These are phyloP conservation scores for Serendipita sp. DNA, from an alignment of 768 basidiomycete species.

Conservation along the genomic window DNA sequence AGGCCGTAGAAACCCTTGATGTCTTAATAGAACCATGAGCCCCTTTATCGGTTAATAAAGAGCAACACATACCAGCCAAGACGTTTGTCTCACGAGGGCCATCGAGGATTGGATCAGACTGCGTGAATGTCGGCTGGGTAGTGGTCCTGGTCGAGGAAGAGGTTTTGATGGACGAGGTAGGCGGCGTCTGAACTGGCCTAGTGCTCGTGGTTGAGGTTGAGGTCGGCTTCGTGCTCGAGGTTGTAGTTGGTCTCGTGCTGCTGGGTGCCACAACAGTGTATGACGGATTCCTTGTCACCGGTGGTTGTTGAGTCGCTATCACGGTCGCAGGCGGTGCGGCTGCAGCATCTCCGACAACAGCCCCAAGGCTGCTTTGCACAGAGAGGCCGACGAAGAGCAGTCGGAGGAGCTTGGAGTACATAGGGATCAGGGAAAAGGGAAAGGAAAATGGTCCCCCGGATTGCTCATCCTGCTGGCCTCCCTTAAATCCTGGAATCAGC, in stretches of 20 bases:
- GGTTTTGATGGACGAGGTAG: neutral
- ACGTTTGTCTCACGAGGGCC: conserved; percentile 1
- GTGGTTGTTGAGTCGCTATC: neutral
- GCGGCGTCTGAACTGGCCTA: neutral
- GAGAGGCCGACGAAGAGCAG: neutral
- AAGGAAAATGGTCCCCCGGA: neutral
- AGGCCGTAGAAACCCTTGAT: conserved; percentile 6
- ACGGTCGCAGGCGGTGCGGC: neutral
- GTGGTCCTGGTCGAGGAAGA: neutral
- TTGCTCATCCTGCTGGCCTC: no score
- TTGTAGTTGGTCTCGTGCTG: neutral
- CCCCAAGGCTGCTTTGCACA: neutral
- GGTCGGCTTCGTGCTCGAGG: neutral
- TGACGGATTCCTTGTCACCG: neutral
- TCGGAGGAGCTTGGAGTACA: neutral
- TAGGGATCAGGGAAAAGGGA: neutral
- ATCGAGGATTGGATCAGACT: neutral
- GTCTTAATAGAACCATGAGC: neutral
- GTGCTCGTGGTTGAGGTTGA: neutral
- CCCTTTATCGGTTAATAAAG: neutral
- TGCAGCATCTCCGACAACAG: neutral
- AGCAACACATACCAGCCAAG: neutral
- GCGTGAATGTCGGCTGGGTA: neutral
- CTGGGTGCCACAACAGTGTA: neutral
- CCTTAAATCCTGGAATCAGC: no score